Base-by-base conservation (phyloP, 345 rosid genomes). In the Iberis pinnata region DNA sequence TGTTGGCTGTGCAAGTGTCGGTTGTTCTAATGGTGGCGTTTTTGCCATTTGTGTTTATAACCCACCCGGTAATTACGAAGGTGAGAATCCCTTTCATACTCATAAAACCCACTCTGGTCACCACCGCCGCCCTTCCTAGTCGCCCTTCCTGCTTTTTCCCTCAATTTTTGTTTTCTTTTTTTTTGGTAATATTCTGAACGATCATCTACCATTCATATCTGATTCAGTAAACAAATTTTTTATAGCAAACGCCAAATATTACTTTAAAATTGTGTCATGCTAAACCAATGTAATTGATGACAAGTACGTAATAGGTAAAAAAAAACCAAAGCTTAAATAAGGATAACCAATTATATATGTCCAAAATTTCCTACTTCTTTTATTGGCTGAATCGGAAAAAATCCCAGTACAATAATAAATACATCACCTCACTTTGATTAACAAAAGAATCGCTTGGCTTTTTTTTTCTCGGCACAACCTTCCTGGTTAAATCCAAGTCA, bases 11-110 rank as follows among this genome's bases (percentile, higher is more conserved):
- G 75, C 64, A 8, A 49, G 63, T 4, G 68, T 53, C 7, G 13
- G 45, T 8, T 79, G 84, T 39, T 8, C 14, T 1, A 43, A 60
- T 39, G 84, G 79, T 0, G 75, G 68, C 44, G 0, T 76, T 1
- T 76, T 62, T 12, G 67, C 48, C 0, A 54, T 73, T 14, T 79
- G 81, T 50, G 57, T 70, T 15, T 79, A 76, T 46, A 63, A 73
- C 57, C 79, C 84, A 6, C 79, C 80, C 2, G 84, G 84, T 37
- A 79, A 79, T 49, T 65, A 36, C 14, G 70, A 73, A 43, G 53
- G 48, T 13, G 77, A 76, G 16, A 70, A 73, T 15, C 84, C 84
- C 0, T 70, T 78, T n/a, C n/a, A n/a, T n/a, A n/a, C n/a, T n/a
- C n/a, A n/a, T n/a, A n/a, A n/a, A n/a, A n/a, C n/a, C n/a, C n/a